Evolutionary conservation across 371 early-diverging fungal species (phyloP).

Genomic region (Nosema muscidifuracis): DNA sequence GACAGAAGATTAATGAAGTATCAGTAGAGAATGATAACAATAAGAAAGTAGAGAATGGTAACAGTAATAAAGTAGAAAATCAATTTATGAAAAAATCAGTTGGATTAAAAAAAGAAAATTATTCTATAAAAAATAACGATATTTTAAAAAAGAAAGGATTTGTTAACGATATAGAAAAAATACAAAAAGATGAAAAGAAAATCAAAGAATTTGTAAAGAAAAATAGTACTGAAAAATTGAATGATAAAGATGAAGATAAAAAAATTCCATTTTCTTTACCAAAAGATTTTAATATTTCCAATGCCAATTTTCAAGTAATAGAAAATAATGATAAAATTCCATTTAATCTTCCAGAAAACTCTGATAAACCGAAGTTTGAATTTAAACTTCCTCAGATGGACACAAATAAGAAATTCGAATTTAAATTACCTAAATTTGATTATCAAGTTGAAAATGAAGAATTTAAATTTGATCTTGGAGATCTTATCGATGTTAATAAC

Average conservation of each 20-base stretch:
- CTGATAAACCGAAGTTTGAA: background rate
- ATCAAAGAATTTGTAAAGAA: background rate
- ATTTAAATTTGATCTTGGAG: conserved; percentile 28
- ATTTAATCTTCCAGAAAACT: background rate
- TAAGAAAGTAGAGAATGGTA: background rate
- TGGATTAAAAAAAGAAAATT: background rate
- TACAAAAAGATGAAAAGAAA: background rate
- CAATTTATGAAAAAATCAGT: background rate
- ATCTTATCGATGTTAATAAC: conserved; percentile 9
- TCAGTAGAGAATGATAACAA: background rate
- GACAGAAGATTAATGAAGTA: background rate
- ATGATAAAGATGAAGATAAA: background rate
- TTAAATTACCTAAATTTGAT: background rate
- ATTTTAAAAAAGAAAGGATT: background rate
- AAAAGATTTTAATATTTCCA: background rate
- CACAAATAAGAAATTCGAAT: background rate
- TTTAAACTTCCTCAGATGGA: background rate
- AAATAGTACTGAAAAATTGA: background rate
- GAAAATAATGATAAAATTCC: background rate
- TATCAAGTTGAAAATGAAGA: background rate
- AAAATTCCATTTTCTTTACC: background rate
- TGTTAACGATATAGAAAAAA: background rate
- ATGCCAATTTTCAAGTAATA: background rate
- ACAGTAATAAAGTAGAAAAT: background rate
- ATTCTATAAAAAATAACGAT: background rate